Evolutionary conservation across 2,329 filamentous ascomycete genomes (phyloP), one percentile per base, ranked within the genome.

Genomic region (Aspergillus tanneri): DNA sequence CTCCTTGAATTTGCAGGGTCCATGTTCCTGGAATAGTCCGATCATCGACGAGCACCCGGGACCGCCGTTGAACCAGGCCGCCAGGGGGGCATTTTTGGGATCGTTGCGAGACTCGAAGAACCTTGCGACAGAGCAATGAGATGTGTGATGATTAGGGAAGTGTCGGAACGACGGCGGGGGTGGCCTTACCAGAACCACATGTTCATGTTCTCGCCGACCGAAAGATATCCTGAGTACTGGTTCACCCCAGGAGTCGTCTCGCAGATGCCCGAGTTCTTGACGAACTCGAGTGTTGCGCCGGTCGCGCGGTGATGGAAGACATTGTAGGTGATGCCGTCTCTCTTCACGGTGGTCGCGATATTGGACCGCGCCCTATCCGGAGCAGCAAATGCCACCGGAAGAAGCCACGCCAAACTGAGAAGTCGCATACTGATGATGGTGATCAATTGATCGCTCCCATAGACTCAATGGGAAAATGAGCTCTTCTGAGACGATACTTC

Each of bases 221-320:
- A 69, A 49, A 82, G 41, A 65, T 79, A 79, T 6, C 77, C 77
- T 3, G 75, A 77, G 56, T 76, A 77, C 50, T 76, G 74, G 23
- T 75, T 78, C 2, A 79, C 77, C 1, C 74, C 73, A 0, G 69
- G 66, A 0, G 75, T 79, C 0, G 74, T 78, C 61, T 79, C 77
- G 55, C 77, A 79, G 46, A 77, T 69, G 36, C 76, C 69, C 0
- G 76, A 78, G 54, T 80, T 78, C 19, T 71, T 73, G 21, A 80
- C 76, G 47, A 73, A 78, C 18, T 75, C 69, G 36, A 80, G 54
- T 21, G 62, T 72, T 1, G 72, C 68, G 32, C 66, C 68, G 1
- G 75, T 77, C 1, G 69, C 70, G n/a, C 68, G 68, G 58, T 79
- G 75, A 50, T 78, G 70, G 49, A 77, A 78, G 27, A 78, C 67